A percentile compares a stretch with the other conserved stretches of the same genome.
Conservation (phyloP, 148 eudicot species). For the Oxyria digyna region DNA sequence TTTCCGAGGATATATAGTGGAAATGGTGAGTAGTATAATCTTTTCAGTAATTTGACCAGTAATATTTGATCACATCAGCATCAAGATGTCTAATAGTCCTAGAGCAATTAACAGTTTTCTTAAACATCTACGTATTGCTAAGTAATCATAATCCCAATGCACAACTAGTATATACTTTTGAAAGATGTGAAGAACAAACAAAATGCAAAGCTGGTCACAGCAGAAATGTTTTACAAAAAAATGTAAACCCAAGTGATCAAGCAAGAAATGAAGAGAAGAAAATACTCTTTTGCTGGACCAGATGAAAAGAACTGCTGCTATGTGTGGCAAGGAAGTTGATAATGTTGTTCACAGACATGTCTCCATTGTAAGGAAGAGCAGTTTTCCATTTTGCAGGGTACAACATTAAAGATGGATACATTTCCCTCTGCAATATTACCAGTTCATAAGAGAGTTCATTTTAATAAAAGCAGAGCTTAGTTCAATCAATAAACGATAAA, state of each 20-base stretch:
- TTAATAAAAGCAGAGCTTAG: background rate
- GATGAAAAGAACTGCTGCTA: slow-evolving; percentile 36
- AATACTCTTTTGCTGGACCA: slow-evolving; percentile 40
- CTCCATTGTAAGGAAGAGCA: slow-evolving; percentile 55
- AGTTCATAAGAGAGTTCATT: slow-evolving; percentile 12
- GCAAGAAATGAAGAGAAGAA: background rate
- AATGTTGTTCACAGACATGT: slow-evolving; percentile 45
- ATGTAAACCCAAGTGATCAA: background rate
- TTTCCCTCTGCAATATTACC: slow-evolving; percentile 53
- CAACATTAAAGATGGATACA: slow-evolving; percentile 63
- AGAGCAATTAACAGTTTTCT: background rate
- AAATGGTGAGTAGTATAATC: background rate
- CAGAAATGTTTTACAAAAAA: background rate
- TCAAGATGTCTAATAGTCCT: background rate
- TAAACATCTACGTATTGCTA: too few relatives aligned
- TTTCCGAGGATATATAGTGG: too few relatives aligned
- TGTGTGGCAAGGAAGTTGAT: slow-evolving; percentile 50
- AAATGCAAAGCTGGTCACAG: background rate
- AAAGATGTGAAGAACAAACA: background rate
- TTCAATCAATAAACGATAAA: background rate
- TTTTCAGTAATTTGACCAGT: background rate
- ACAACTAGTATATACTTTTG: background rate
- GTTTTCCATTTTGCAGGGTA: slow-evolving; percentile 63
- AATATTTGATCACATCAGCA: background rate
- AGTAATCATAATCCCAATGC: background rate